Base-by-base conservation (phyloP, 2,329 filamentous ascomycete species). In the Fusarium palustre region DNA sequence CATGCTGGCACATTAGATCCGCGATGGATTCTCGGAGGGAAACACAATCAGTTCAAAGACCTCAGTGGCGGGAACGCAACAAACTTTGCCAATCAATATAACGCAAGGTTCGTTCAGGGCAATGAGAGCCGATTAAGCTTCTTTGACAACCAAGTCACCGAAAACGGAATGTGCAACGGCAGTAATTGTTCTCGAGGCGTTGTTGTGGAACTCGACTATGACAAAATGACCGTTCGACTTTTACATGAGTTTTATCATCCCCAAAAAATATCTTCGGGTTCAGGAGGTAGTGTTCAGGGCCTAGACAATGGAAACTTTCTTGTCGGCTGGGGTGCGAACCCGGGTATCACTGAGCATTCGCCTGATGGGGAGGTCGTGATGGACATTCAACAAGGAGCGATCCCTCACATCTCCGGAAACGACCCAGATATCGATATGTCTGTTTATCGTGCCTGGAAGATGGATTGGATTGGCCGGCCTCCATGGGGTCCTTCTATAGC, bases 261-360 rank as follows among this genome's bases (percentile, higher is more conserved):
- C 0, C 83, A 87, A 52, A 76, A 78, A 7, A 77, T 88, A 15
- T 77, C 83, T 1, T 83, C 85, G 15, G 84, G 82, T 41, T 86
- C 85, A 1, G 81, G 83, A 68, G 81, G 81, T 9, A 81, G 78
- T 50, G 83, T 85, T 33, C 87, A 90, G 65, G 73, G 85, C 15
- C 80, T 89, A 0, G 81, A 83, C 1, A 84, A 84, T 52, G 85
- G 84, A 33, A 85, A 87, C 60, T 82, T 82, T 15, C 77, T 89
- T 41, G 81, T 89, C 53, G 86, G 86, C 60, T 90, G 87, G 87
- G 87, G 88, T 4, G 81, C 81, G 2, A 81, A 82, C 34, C 83
- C 83, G 1, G 82, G 81, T 7, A 69, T 85, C 38, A 85, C 83
- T 4, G 84, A 84, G 64, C 80, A 85, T 58, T 20, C 65, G 24